Evolutionary conservation across 768 basidiomycete species (phyloP), one percentile per base, ranked within the genome.

Genomic region (Naganishia onofrii): DNA sequence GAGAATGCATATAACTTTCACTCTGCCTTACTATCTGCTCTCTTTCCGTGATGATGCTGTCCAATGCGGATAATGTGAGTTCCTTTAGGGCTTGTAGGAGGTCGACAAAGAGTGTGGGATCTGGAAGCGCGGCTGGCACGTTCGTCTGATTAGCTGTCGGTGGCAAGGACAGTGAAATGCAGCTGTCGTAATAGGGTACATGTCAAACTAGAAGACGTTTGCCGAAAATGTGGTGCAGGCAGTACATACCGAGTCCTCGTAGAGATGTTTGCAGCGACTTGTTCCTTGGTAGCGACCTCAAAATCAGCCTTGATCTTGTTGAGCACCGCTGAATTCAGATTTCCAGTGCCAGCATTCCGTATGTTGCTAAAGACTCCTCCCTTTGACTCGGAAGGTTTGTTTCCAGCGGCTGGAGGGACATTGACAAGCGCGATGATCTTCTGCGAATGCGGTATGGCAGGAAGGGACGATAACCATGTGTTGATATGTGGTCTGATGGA

Each of bases 271-370:
- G 38, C 36, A 2, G 23, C 60, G 1, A 42, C 60, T 63, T 36
- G 36, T 21, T 63, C 60, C 23, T 42, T 44, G 21, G 60, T n/a
- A 12, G 34, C 42, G 23, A 51, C n/a, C 21, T 96, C 98, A 80
- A 97, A 96, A 82, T 98, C 96, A 0, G 90, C 87, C 80, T 86
- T 90, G 57, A 99, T 85, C 81, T 92, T 94, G 80, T 95, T 94
- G 66, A 95, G 79, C 12, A 98, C 46, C 17, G 51, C 28, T 21
- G 68, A 23, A 10, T 46, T 58, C 21, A 19, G 29, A 29, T 34
- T 63, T 17, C 54, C 56, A 3, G 68, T 26, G 19, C 54, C 55
- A 12, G 42, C 55, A n/a, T 42, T 44, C 3, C 68, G 42, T 19
- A 69, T 57, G 57, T 69, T 74, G 54, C 81, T 81, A 90, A 90